Evolutionary conservation across 1,284 basidiomycete species (phyloP), one percentile per base, ranked within the genome.

Genomic region (Ceratobasidium theobromae): DNA sequence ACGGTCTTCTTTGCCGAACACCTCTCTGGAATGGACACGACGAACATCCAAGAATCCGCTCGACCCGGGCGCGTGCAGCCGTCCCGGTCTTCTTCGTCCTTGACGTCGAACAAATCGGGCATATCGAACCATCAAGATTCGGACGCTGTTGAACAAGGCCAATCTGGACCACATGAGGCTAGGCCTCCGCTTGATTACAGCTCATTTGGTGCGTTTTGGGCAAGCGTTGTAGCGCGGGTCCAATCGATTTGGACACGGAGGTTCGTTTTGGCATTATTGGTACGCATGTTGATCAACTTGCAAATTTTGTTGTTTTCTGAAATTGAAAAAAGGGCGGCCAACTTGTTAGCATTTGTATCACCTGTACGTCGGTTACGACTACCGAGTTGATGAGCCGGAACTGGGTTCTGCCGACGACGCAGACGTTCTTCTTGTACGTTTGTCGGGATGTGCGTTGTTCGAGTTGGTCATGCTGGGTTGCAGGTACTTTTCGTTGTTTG

Each of bases 301-400:
- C n/a, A n/a, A n/a, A n/a, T n/a, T n/a, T n/a, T n/a, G n/a, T n/a
- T n/a, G n/a, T n/a, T n/a, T n/a, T n/a, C n/a, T n/a, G n/a, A n/a
- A n/a, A n/a, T n/a, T n/a, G n/a, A n/a, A n/a, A 18, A 32, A 23
- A 67, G 65, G 85, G 86, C 1, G 91, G 91, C n/a, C 91, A 93
- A 74, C 74, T 91, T 27, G 85, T 93, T 28, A 91, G 89, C 53
- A 74, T 93, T 58, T 93, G 90, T 74, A 93, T 93, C 67, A 93
- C 90, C 12, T 89, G 87, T 74, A 93, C 91, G 64, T 91, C 87
- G 72, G 87, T 92, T 28, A 87, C 87, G 43, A 93, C 90, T 3
- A 89, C 88, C 28, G 88, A 92, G 75, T 79, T 93, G 30, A 82
- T 86, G 18, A 78, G 71, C 25, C 77, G 88, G 65, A 85, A 85